These are phyloP conservation scores for Cladorrhinum sp. DNA, from an alignment of 2,329 filamentous ascomycete genomes.

Conservation along the genomic window DNA sequence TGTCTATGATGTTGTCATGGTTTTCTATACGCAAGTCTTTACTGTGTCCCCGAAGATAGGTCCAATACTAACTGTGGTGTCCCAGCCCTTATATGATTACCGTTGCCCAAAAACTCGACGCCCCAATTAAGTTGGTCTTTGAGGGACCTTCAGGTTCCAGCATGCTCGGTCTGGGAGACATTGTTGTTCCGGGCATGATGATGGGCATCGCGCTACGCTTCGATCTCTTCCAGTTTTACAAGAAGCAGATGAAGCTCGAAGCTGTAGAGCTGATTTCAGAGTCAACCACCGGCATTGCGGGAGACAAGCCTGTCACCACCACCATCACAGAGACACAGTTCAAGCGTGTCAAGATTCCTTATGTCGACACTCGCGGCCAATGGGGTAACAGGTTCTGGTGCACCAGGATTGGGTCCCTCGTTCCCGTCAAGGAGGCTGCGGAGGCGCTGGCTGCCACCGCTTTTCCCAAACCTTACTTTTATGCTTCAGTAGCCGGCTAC, in stretches of 20 bases:
- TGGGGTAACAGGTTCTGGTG: slow-evolving; percentile 89
- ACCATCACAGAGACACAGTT: slow-evolving; percentile 40
- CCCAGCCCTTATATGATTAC: slow-evolving; percentile 75
- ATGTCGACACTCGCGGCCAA: slow-evolving; percentile 60
- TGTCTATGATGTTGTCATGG: slow-evolving; percentile 92
- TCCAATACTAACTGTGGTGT: neutral
- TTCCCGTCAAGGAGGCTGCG: slow-evolving; percentile 31
- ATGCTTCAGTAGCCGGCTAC: slow-evolving; percentile 74
- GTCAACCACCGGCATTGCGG: slow-evolving; percentile 30
- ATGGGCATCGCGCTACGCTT: slow-evolving; percentile 87
- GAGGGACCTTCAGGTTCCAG: slow-evolving; percentile 61
- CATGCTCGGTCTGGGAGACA: slow-evolving; percentile 92
- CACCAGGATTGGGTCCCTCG: slow-evolving; percentile 30
- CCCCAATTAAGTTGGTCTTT: slow-evolving; percentile 89
- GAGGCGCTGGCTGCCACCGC: slow-evolving; percentile 40
- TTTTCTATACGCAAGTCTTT: slow-evolving; percentile 71
- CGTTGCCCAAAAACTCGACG: slow-evolving; percentile 84
- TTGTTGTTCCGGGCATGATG: slow-evolving; percentile 88
- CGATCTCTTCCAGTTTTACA: slow-evolving; percentile 82
- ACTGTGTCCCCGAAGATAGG: neutral
- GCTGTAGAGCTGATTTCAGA: slow-evolving; percentile 36
- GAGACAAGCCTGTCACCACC: slow-evolving; percentile 33
- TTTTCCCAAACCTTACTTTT: slow-evolving; percentile 86
- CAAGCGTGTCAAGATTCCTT: slow-evolving; percentile 50
- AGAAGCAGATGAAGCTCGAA: slow-evolving; percentile 57